These are phyloP conservation scores for Hyphopichia fennica DNA, from an alignment of 1,139 yeast species.

Conservation along the genomic window DNA sequence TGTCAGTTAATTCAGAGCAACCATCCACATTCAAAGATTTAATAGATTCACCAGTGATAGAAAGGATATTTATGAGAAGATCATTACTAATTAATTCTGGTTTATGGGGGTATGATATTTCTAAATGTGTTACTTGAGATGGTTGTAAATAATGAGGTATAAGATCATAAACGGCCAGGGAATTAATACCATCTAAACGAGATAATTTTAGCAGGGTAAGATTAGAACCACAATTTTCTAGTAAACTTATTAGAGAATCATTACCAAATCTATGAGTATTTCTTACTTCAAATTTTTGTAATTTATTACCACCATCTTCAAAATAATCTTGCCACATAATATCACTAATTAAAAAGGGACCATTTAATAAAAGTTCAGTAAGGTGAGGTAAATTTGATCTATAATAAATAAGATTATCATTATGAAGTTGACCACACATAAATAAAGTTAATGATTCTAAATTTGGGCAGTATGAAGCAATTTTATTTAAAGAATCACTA, in stretches of 20 bases:
- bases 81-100: conserved; percentile 74
- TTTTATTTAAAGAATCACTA: conserved; percentile 61
- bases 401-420: conserved; percentile 67
- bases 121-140: conserved; percentile 54
- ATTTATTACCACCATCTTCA: conserved; percentile 33
- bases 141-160: conserved; percentile 60
- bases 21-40: conserved; percentile 65
- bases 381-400: conserved; percentile 58
- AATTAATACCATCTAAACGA: conserved; percentile 68
- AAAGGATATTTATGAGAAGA: conserved; percentile 60
- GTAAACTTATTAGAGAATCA: conserved; percentile 60
- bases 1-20: conserved; percentile 70
- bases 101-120: conserved; percentile 64
- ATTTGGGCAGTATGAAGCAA: conserved; percentile 80
- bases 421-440: conserved; percentile 93
- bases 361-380: conserved; percentile 62
- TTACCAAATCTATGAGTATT: conserved; percentile 84
- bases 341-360: conserved; percentile 83
- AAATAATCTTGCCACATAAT: conserved; percentile 76
- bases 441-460: conserved; percentile 64
- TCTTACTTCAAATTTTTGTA: conserved; percentile 55
- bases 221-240: conserved; percentile 60
- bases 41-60: conserved; percentile 63
- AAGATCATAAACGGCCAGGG: conserved; percentile 57
- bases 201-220: conserved; percentile 53